These are phyloP conservation scores for Vitellaria paradoxa DNA, from an alignment of 179 eudicot genomes.

Conservation along the genomic window DNA sequence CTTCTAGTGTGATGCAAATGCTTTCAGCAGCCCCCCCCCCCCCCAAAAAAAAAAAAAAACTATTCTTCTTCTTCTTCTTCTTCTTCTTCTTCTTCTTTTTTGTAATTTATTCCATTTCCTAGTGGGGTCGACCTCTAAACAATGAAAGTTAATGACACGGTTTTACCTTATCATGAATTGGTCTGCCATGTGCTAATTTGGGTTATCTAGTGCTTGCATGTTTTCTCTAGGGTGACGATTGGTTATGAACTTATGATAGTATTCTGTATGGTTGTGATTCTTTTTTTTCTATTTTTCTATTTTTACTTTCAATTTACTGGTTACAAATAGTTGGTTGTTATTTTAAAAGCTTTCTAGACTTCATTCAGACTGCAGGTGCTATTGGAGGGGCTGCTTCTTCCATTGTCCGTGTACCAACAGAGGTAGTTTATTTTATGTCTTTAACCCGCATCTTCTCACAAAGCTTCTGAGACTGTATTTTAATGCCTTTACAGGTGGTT, in stretches of 20 bases:
- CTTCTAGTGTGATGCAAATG: not conserved
- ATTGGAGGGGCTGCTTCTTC: conserved; percentile 90
- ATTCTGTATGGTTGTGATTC: not conserved
- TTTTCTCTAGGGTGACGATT: conserved; percentile 7
- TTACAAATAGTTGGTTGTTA: conserved; percentile 3
- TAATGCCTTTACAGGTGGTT: conserved; percentile 52
- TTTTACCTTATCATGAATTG: not conserved
- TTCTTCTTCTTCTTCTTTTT: no score
- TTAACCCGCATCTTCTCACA: conserved; percentile 4
- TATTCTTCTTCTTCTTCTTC: not conserved
- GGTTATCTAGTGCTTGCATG: not conserved
- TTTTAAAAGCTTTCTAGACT: conserved; percentile 20
- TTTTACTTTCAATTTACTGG: not conserved
- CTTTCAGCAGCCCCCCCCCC: no score
- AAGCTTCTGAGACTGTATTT: conserved; percentile 17
- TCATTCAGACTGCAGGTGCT: conserved; percentile 84
- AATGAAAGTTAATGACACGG: not conserved
- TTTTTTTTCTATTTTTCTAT: not conserved
- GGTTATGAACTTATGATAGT: not conserved
- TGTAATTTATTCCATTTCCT: not conserved
- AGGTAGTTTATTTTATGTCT: conserved; percentile 38
- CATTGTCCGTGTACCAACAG: conserved; percentile 84
- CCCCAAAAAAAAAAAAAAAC: not conserved
- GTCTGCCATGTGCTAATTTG: conserved; percentile 1
- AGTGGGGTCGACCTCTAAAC: not conserved